Percentiles rank a stretch among this genome's conserved stretches.
These are phyloP conservation scores for Phytophthora crassamura DNA, from an alignment of 352 stramenopile species.

Conservation along the genomic window DNA sequence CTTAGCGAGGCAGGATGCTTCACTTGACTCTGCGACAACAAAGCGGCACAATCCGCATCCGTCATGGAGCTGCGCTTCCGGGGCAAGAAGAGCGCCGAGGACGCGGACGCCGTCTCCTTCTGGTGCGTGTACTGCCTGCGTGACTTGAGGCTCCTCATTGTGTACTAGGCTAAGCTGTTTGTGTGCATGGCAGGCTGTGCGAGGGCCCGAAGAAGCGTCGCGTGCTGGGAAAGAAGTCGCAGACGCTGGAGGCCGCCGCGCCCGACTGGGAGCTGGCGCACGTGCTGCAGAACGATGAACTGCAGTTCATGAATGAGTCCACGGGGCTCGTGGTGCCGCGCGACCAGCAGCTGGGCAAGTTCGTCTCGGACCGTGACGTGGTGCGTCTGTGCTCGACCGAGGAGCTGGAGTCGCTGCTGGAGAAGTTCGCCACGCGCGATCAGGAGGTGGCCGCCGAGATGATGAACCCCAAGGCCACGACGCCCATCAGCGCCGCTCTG, in stretches of 20 bases:
- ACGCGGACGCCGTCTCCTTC: conserved; percentile 55
- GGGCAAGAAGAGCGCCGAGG: conserved; percentile 53
- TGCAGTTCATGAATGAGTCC: conserved; percentile 83
- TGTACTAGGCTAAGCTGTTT: too few species aligned
- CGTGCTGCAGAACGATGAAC: conserved; percentile 41
- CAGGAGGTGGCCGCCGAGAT: conserved; percentile 67
- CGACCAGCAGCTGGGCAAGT: conserved; percentile 61
- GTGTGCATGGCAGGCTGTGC: conserved; percentile 53
- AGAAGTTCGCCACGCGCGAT: conserved; percentile 74
- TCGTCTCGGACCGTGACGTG: conserved; percentile 75
- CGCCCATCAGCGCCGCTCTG: conserved; percentile 64
- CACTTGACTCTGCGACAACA: neutral
- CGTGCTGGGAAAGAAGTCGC: conserved; percentile 49
- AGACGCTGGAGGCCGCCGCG: conserved; percentile 52
- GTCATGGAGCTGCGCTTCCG: conserved; percentile 58
- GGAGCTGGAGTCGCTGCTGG: conserved; percentile 66
- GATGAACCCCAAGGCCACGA: conserved; percentile 60
- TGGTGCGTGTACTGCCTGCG: conserved; percentile 41
- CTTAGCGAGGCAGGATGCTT: conserved; percentile 9
- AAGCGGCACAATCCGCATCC: conserved; percentile 14
- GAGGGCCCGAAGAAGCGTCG: conserved; percentile 76
- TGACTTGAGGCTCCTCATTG: too few species aligned
- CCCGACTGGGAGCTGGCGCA: conserved; percentile 58
- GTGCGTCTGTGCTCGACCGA: conserved; percentile 68
- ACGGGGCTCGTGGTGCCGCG: conserved; percentile 70